Percentiles rank a stretch among this genome's conserved stretches.
These are phyloP conservation scores for Annulohypoxylon nitens DNA, from an alignment of 495 filamentous ascomycete genomes.

Conservation along the genomic window DNA sequence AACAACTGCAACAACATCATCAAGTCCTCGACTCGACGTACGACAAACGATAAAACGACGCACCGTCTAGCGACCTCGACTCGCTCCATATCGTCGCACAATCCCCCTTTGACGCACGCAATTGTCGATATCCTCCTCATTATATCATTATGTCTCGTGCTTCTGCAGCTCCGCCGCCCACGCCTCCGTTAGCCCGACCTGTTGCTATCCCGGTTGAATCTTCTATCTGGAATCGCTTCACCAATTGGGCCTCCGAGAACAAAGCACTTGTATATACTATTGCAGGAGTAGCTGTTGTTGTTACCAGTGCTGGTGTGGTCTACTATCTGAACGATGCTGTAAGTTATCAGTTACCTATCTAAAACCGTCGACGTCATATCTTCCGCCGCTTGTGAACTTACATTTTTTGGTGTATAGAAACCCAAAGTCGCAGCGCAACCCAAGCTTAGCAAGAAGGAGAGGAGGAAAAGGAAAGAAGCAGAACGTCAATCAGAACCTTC, in stretches of 20 bases:
- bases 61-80: constrained; percentile 13
- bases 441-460: constrained; percentile 67
- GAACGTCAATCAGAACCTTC: constrained; percentile 69
- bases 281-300: constrained; percentile 91
- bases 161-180: constrained; percentile 56
- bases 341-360: constrained; percentile 33
- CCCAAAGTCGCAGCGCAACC: constrained; percentile 52
- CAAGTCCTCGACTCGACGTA: neutral
- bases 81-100: constrained; percentile 1
- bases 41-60: neutral
- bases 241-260: constrained; percentile 93
- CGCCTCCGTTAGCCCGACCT: constrained; percentile 54
- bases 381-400: constrained; percentile 11
- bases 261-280: constrained; percentile 96
- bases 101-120: constrained; percentile 15
- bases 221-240: constrained; percentile 88
- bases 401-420: constrained; percentile 31
- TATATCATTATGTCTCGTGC: constrained; percentile 57
- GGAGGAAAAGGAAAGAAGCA: constrained; percentile 78
- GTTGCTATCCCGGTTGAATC: constrained; percentile 62
- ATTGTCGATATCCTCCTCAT: constrained; percentile 11
- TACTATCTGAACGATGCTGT: constrained; percentile 80
- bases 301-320: constrained; percentile 87
- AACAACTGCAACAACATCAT: constrained; percentile 11
- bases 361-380: neutral